Base-by-base conservation (phyloP, 306 rosid species). In the Malus orientalis region DNA sequence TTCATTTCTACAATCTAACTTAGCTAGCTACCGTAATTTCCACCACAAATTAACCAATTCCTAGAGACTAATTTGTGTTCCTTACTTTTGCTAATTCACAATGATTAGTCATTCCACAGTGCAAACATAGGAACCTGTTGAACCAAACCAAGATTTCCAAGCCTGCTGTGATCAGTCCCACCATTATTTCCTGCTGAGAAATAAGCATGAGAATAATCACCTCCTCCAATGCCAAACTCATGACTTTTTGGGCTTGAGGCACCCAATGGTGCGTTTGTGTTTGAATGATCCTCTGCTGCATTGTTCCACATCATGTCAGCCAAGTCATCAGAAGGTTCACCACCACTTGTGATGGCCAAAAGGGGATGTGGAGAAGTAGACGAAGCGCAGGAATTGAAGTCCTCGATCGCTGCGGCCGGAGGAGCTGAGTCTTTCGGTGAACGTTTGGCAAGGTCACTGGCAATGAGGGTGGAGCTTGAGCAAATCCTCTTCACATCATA, bases 401-500 rank as follows among this genome's bases (percentile, higher is more conserved):
- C 91, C 44, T 86, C 87, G 3, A 57, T 20, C 0, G 69, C n/a
- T 23, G 77, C 18, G 11, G 22, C 22, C 4, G 76, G 66, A 0
- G 76, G 59, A 29, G 82, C 30, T 0, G 47, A 12, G 18, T 87
- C 91, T 25, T 88, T 91, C 0, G 88, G 93, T 0, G 96, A 84
- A 55, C 97, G 89, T 76, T 92, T 92, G 0, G 98, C 99, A 0
- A 95, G 93, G 74, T 91, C 98, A 3, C 99, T 79, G 0, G 97
- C 91, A 7, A 96, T 92, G 15, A 96, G 89, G 18, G 97, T 92
- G 33, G 99, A 88, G 81, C 99, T 92, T n/a, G 98, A 89, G 89
- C 99, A 91, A 79, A 96, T 96, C 62, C 99, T 92, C 87, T 91
- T 95, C 79, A 95, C 99, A 58, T 95, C 99, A 51, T 95, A 96